Evolutionary conservation across 2,329 filamentous ascomycete species (phyloP).

Genomic region (Emmonsiellopsis sp.): DNA sequence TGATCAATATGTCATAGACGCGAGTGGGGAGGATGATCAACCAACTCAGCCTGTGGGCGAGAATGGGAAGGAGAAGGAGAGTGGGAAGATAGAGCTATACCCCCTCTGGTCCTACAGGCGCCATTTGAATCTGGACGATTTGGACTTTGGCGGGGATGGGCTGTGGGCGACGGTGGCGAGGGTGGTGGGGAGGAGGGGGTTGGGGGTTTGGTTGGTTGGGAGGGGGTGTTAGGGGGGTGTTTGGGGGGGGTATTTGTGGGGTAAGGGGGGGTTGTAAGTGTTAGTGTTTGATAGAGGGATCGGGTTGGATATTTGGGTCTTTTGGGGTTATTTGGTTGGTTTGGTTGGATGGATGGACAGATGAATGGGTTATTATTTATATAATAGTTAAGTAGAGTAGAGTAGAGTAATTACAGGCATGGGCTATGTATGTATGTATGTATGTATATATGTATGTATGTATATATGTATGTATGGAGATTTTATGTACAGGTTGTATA

Average conservation of each 20-base stretch:
- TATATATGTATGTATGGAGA: too few species aligned
- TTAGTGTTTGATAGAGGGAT: neutral
- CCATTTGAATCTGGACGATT: slow-evolving; percentile 43
- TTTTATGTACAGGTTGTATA: too few species aligned
- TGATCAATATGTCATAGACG: slow-evolving; percentile 23
- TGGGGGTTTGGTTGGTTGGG: slow-evolving; percentile 39
- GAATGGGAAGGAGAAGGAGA: neutral
- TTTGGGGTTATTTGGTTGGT: neutral
- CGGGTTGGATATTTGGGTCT: too few species aligned
- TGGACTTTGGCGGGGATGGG: slow-evolving; percentile 42
- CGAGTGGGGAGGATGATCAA: neutral
- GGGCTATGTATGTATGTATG: too few species aligned
- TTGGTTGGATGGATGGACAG: too few species aligned
- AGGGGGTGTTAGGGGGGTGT: slow-evolving; percentile 12
- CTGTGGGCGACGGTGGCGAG: slow-evolving; percentile 34
- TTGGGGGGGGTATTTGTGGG: too few species aligned
- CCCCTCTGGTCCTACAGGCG: slow-evolving; percentile 35
- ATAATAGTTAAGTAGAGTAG: too few species aligned
- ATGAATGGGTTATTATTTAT: too few species aligned
- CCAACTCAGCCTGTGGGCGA: neutral
- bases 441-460: too few species aligned
- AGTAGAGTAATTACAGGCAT: too few species aligned
- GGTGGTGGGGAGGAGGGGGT: slow-evolving; percentile 39
- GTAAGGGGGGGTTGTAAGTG: too few species aligned
- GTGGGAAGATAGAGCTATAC: slow-evolving; percentile 18